Base-by-base conservation (phyloP, 2,329 filamentous ascomycete genomes). In the Aspergillus nomiae region DNA sequence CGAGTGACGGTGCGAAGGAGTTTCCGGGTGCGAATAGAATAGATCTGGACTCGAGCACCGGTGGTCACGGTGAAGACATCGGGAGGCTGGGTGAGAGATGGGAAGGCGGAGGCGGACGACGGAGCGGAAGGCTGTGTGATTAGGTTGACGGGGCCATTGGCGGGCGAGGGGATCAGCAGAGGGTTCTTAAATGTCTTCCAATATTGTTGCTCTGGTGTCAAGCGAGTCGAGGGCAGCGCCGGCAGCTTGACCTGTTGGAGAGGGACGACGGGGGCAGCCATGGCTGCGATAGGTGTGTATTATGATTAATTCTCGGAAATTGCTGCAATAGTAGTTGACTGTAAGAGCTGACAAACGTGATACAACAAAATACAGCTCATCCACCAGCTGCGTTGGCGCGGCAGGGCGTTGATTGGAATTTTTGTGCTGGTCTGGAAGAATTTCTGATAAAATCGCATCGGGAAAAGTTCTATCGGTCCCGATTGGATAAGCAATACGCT, bases 151-250 rank as follows among this genome's bases (percentile, higher is more conserved):
- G 92, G 91, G 76, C 91, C 93, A 75, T 92, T 92, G 67, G 95
- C 92, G 67, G 94, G 93, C 66, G 94, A 96, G 53, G 95, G 92
- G 65, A 98, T 89, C 65, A 94, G 89, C 62, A 96, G 88, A 69
- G 94, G 92, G 70, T 94, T 95, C 81, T 92, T 93, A 84, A 99
- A 99, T 14, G 91, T 90, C 75, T 90, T 91, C 96, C 96, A 99
- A 84, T 98, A 98, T 69, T 90, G 87, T 81, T 98, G 94, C 82
- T 99, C 95, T 36, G 94, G 90, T 7, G 94, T 97, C 55, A 94
- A 81, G 56, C 73, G 74, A 59, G 92, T 90, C 46, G 90, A 89
- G 62, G 93, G 93, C 57, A 92, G 92, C 67, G 91, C 86, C 62
- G 94, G 89, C 74, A 96, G 86, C 84, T 92, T 96, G 74, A 96